Conservation (phyloP, 306 rosid genomes). For the Heteromeles arbutifolia region DNA sequence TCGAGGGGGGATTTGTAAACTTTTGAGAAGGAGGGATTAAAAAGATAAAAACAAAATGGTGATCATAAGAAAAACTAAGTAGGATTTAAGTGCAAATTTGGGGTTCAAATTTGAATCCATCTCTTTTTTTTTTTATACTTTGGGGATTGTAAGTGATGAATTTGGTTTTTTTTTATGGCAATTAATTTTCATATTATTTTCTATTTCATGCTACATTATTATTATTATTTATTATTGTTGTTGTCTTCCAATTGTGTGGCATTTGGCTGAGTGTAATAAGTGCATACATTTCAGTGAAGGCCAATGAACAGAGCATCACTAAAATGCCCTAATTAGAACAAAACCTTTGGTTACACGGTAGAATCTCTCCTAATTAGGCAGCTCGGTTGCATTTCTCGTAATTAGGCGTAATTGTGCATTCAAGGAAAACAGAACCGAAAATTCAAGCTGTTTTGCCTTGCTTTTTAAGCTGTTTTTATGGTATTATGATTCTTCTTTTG, state of each 20-base stretch:
- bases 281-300: neutral
- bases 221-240: neutral
- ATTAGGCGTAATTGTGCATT: neutral
- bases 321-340: neutral
- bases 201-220: neutral
- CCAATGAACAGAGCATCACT: neutral
- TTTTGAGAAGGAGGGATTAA: neutral
- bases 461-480: neutral
- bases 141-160: slow-evolving; percentile 30
- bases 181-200: slow-evolving; percentile 11
- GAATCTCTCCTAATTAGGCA: too few relatives aligned
- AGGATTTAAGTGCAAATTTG: neutral
- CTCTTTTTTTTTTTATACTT: neutral
- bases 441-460: neutral
- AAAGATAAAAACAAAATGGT: neutral
- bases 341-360: neutral
- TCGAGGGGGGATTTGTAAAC: slow-evolving; percentile 6
- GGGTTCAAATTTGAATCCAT: slow-evolving; percentile 7
- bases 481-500: neutral
- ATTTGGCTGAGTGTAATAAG: neutral
- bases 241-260: neutral
- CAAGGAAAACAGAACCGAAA: neutral
- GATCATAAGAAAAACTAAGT: slow-evolving; percentile 18
- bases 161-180: neutral
- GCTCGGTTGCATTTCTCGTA: neutral